Evolutionary conservation across 805 yeast genomes (phyloP).

Genomic region (Tetrapisispora taiwanensis): DNA sequence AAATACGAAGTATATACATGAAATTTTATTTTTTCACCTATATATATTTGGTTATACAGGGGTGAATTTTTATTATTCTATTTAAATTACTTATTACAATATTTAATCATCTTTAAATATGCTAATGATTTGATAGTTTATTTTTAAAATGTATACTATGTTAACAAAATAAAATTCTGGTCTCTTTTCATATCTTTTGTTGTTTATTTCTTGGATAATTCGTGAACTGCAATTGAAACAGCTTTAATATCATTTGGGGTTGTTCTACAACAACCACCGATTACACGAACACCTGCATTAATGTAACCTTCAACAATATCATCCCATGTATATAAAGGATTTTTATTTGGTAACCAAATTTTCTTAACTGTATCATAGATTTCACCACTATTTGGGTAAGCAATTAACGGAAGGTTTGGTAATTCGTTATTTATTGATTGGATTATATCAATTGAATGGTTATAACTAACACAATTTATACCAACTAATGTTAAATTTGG

Average conservation of each 20-base stretch:
- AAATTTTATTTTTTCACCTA: too few species aligned
- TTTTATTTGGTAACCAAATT: constrained; percentile 31
- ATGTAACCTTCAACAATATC: constrained; percentile 34
- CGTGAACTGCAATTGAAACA: constrained; percentile 12
- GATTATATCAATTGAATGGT: constrained; percentile 36
- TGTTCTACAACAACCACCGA: constrained; percentile 75
- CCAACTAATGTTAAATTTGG: constrained; percentile 44
- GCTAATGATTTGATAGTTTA: too few species aligned
- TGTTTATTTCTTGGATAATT: background rate
- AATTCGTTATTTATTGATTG: constrained; percentile 11
- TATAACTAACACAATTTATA: constrained; percentile 54
- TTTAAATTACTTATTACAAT: too few species aligned
- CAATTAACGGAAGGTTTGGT: constrained; percentile 34
- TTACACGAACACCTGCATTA: constrained; percentile 34
- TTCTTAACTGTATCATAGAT: constrained; percentile 41
- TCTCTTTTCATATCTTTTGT: too few species aligned
- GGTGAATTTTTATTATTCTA: too few species aligned
- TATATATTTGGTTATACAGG: too few species aligned
- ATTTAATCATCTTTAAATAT: too few species aligned
- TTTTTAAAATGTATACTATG: too few species aligned
- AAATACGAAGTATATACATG: too few species aligned
- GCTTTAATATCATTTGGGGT: constrained; percentile 37
- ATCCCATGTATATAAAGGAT: constrained; percentile 30
- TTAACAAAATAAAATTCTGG: too few species aligned
- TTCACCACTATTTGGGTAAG: constrained; percentile 75